Base-by-base conservation (phyloP, 2,329 filamentous ascomycete species). In the Leptosphaerulina australis region DNA sequence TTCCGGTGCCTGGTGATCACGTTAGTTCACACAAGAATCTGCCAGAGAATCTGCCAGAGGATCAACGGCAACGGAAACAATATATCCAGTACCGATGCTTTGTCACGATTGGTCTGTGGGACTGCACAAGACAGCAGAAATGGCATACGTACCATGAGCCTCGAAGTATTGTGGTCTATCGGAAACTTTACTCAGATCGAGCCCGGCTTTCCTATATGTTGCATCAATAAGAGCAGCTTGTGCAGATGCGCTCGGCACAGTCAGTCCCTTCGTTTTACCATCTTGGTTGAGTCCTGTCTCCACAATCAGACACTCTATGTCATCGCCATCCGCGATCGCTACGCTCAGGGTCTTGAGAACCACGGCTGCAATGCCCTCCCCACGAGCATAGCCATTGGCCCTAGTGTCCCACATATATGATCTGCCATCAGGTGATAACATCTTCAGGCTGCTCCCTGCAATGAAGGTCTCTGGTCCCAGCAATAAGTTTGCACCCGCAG, bases 311-410 rank as follows among this genome's bases (percentile, higher is more conserved):
- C 70, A 71, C 25, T 77, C 71, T 21, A 81, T 76, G 3, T 70
- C 58, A 51, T 81, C 78, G 0, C 74, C 74, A 56, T 79, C 75
- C 0, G 50, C 64, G 3, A 85, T 46, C 0, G 83, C 83, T 1
- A 73, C 63, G 4, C 62, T 67, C 1, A 85, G 59, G 1, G 63
- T 70, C 61, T 85, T 85, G 0, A 86, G 55, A 0, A 84, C 65
- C 0, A 85, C 55, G 0, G 72, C 68, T 0, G 76, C 76, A 9
- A 82, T 64, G 0, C 81, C 82, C 41, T 85, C 83, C 9, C 79
- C 80, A 0, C 81, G 74, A 21, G 72, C 79, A 62, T 75, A 81
- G 6, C 80, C 81, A 55, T 81, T 68, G 0, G 78, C 81, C 2
- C 62, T 40, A 0, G 61, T 67, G 11, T 68, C 66, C 66, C 67